Evolutionary conservation across 2,329 filamentous ascomycete species (phyloP).

Genomic region (Exophiala alcalophila): DNA sequence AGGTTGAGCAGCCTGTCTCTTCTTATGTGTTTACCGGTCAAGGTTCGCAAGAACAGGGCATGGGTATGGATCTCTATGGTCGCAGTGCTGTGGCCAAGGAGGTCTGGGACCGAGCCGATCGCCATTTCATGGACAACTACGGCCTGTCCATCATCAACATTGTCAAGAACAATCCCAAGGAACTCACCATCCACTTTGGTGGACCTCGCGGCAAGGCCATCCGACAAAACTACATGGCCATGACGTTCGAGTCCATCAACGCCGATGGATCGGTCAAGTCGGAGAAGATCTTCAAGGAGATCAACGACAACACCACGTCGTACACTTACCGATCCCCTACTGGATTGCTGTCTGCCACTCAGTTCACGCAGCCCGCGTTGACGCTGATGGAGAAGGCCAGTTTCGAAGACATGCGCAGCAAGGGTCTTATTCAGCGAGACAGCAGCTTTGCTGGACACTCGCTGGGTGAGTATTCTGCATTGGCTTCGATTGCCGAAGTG

Average conservation of each 20-base stretch:
- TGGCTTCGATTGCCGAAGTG: conserved; percentile 93
- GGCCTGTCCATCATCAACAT: conserved; percentile 98
- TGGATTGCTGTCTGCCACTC: conserved; percentile 90
- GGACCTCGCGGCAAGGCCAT: conserved; percentile 95
- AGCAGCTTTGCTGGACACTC: conserved; percentile 98
- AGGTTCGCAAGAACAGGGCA: conserved; percentile 96
- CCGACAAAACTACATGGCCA: conserved; percentile 98
- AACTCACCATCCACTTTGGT: conserved; percentile 97
- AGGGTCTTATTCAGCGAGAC: conserved; percentile 91
- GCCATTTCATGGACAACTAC: conserved; percentile 98
- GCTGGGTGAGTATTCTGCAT: conserved; percentile 93
- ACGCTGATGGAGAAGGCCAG: conserved; percentile 99
- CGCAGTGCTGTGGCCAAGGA: conserved; percentile 93
- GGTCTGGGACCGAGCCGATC: conserved; percentile 96
- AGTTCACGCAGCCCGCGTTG: conserved; percentile 96
- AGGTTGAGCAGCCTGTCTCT: conserved; percentile 95
- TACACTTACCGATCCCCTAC: conserved; percentile 97
- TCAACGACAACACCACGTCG: conserved; percentile 84
- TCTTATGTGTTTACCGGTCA: conserved; percentile 98
- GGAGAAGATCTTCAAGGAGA: conserved; percentile 99
- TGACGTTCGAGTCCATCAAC: conserved; percentile 98
- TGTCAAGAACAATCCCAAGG: conserved; percentile 98
- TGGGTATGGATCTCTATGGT: conserved; percentile 98
- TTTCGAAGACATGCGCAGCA: conserved; percentile 98
- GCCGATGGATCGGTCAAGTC: conserved; percentile 91